Conservation (phyloP, 2,329 filamentous ascomycete genomes). For the Grosmannia serpens region DNA sequence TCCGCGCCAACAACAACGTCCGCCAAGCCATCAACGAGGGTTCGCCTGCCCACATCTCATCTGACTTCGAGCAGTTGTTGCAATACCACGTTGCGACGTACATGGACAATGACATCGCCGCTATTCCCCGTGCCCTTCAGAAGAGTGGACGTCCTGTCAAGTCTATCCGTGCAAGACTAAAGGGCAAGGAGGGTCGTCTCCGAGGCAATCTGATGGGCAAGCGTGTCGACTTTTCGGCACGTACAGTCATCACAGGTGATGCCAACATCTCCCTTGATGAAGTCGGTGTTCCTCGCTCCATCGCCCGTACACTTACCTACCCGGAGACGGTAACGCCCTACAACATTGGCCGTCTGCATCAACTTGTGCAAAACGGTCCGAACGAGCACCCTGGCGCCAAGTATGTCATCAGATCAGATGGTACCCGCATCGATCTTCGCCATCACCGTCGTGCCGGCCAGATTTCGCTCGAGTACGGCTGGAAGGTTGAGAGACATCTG, state of each 20-base stretch:
- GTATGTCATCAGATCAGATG: conserved; percentile 89
- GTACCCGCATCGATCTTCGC: conserved; percentile 86
- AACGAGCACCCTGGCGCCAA: conserved; percentile 93
- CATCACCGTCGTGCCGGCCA: conserved; percentile 83
- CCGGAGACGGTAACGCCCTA: conserved; percentile 95
- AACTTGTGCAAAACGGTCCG: conserved; percentile 84
- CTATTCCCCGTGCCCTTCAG: conserved; percentile 85
- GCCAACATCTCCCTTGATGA: conserved; percentile 94
- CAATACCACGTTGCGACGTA: conserved; percentile 98
- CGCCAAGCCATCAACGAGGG: conserved; percentile 84
- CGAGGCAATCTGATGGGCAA: conserved; percentile 99
- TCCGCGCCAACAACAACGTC: conserved; percentile 93
- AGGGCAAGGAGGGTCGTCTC: conserved; percentile 97
- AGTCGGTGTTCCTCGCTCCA: conserved; percentile 90
- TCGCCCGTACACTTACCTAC: conserved; percentile 86
- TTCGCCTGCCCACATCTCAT: conserved; percentile 78
- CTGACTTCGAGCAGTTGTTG: conserved; percentile 81
- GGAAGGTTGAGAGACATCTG: conserved; percentile 97
- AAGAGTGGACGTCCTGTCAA: conserved; percentile 96
- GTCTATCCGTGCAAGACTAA: conserved; percentile 89
- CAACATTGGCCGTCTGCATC: conserved; percentile 88
- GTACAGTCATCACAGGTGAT: conserved; percentile 98
- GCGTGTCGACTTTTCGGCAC: conserved; percentile 97
- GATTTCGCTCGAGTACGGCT: conserved; percentile 84
- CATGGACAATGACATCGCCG: conserved; percentile 99